These are phyloP conservation scores for Teunomyces aglyptinius DNA, from an alignment of 805 yeast species.

Conservation along the genomic window DNA sequence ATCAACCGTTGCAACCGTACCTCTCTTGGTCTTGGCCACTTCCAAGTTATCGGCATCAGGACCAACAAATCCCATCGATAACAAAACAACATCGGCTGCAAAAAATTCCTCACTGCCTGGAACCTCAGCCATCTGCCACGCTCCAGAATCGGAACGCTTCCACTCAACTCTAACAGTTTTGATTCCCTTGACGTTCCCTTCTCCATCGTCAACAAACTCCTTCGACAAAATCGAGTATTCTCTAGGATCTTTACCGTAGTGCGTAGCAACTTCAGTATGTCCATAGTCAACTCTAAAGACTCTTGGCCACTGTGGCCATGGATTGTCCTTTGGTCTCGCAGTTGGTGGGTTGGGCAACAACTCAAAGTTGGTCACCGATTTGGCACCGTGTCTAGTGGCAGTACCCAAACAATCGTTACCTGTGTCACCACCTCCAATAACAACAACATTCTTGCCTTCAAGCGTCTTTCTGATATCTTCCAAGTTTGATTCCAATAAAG, in stretches of 20 bases:
- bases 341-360: constrained; percentile 89
- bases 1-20: constrained; percentile 69
- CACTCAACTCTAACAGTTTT: constrained; percentile 97
- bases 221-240: constrained; percentile 93
- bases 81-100: constrained; percentile 89
- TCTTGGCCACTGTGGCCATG: constrained; percentile 99
- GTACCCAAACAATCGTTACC: constrained; percentile 99
- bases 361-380: constrained; percentile 91
- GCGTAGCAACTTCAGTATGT: constrained; percentile 90
- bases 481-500: constrained; percentile 76
- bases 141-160: constrained; percentile 93
- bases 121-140: constrained; percentile 98
- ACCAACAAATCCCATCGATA: constrained; percentile 97
- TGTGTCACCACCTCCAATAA: constrained; percentile 99
- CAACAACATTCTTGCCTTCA: constrained; percentile 87
- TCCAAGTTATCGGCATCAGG: constrained; percentile 83
- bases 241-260: constrained; percentile 96
- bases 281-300: constrained; percentile 97
- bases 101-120: constrained; percentile 93
- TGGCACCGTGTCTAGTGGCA: constrained; percentile 94
- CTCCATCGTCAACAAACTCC: constrained; percentile 92
- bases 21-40: constrained; percentile 72
- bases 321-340: constrained; percentile 86
- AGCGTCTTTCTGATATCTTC: constrained; percentile 70
- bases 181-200: constrained; percentile 92